Evolutionary conservation across 2,329 filamentous ascomycete genomes (phyloP), one percentile per base, ranked within the genome.

Genomic region (Fusarium sp.): DNA sequence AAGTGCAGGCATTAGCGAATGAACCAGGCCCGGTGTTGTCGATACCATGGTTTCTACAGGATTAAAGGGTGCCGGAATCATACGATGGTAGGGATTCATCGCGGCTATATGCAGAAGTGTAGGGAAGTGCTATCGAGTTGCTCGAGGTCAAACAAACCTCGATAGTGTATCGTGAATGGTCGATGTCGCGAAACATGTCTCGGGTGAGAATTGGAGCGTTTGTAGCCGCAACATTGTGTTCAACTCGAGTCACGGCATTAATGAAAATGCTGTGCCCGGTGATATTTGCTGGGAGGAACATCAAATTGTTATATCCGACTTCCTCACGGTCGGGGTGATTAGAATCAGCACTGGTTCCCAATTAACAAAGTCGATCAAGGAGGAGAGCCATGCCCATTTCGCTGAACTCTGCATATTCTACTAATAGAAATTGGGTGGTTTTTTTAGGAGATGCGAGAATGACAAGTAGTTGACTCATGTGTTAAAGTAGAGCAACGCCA

Each of bases 281-380:
- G 20, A 17, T 32, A 1, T 2, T 52, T 6, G 27, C 27, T 32
- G 12, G 1, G 6, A 12, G 47, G 27, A 15, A 50, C 25, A 8
- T 32, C 5, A 6, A n/a, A 30, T n/a, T 12, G 8, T 32, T 30
- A 52, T 52, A 3, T 52, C 47, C 11, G 27, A 52, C 27, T 8
- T 52, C 3, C 15, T 6, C 11, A 52, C 10, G 6, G 10, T 9
- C 4, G 17, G 27, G 27, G 47, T 3, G 17, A 30, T 6, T 6
- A 5, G 22, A 17, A 6, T 4, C 14, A 25, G 2, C 15, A n/a
- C 9, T 32, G 0, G 7, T 25, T 30, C 4, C 15, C 5, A n/a
- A 4, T 52, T 1, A 10, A n/a, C 6, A 12, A 10, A n/a, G 10
- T 8, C 10, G 25, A 52, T 20, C 1, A 30, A 52, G 0, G 27